Evolutionary conservation across 2,329 filamentous ascomycete species (phyloP), one percentile per base, ranked within the genome.

Genomic region (Biscogniauxia marginata): DNA sequence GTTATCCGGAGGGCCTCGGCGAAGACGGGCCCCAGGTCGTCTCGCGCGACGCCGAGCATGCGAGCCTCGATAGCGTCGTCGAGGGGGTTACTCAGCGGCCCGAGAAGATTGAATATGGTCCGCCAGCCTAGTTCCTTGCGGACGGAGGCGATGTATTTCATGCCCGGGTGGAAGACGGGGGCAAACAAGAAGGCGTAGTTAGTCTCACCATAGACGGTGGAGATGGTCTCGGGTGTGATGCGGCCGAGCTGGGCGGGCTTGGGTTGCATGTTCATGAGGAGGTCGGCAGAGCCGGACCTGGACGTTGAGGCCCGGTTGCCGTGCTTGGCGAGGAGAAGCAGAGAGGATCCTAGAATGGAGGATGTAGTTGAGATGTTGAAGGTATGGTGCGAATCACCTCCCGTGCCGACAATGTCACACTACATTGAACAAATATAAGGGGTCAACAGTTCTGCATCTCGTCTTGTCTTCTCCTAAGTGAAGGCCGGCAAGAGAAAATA

Each of bases 311-410:
- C 93, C 64, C 89, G 88, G 79, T 99, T 99, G 62, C 95, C 95
- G 76, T 99, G 95, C 77, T 99, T 99, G 63, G 90, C 91, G 55
- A 96, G 82, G 67, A 96, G 82, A 34, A 99, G 83, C 23, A 96
- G 79, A 4, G 92, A 86, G 5, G 92, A 96, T 48, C 91, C 91
- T 49, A 99, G 79, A 69, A 99, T 97, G 18, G 92, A 96, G 2
- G 95, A 86, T 6, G 95, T 96, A 4, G 95, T 99, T 65, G 89
- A 95, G 71, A 99, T 93, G 74, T 99, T 99, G 85, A 96, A 99
- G 30, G 95, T 99, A 74, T 96, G 91, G 80, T 98, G 93, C 19
- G 89, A 88, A 77, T 99, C 95, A 69, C 95, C 95, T 63, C 95
- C 95, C 7, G 95, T 99, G 65, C 95, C 95, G 56, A 99, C 95